Base-by-base conservation (phyloP, 208 protist genomes). In the Wallacemonas sp. region DNA sequence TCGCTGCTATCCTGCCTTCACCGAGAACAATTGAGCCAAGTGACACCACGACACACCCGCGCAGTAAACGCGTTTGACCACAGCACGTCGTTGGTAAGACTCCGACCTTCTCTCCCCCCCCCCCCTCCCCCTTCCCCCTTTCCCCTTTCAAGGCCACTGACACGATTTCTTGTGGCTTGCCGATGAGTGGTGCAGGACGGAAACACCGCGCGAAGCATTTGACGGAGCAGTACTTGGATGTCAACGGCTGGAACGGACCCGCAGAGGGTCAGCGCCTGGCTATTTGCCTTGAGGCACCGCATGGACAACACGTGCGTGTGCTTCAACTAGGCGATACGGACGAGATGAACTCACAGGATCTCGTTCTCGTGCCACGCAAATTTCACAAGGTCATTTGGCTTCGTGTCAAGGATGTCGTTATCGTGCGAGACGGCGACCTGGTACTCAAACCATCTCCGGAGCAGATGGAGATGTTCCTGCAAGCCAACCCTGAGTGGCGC, bases 341-440 rank as follows among this genome's bases (percentile, higher is more conserved):
- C 22, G 55, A 54, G 15, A 39, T 27, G 9, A 54, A 47, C 56
- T 56, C 62, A 24, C 74, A 90, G 70, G 67, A 74, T 38, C 17
- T 93, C 6, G 83, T 86, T 24, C 65, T 80, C 22, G 55, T 95
- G 3, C 89, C 89, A n/a, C 68, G 89, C 11, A 95, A 93, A 72
- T 95, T 95, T 38, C 80, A 86, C 70, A 95, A 95, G 64, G 89
- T 95, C 26, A 92, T 95, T 42, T 95, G 89, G 86, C 70, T 95
- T 2, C 66, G 68, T 41, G 82, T 93, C 31, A 82, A 81, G 53
- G 86, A 95, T 46, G 69, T 95, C 27, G 68, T 95, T 14, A 82
- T 95, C 3, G 77, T 95, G 30, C 65, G 63, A 2, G 82, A 92
- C 59, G 61, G 70, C 33, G 70, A 66, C 2, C 75, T 95, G 0